phyloP scores from a whole-genome alignment of 1,284 basidiomycete species.

The Irpex sp. region DNA sequence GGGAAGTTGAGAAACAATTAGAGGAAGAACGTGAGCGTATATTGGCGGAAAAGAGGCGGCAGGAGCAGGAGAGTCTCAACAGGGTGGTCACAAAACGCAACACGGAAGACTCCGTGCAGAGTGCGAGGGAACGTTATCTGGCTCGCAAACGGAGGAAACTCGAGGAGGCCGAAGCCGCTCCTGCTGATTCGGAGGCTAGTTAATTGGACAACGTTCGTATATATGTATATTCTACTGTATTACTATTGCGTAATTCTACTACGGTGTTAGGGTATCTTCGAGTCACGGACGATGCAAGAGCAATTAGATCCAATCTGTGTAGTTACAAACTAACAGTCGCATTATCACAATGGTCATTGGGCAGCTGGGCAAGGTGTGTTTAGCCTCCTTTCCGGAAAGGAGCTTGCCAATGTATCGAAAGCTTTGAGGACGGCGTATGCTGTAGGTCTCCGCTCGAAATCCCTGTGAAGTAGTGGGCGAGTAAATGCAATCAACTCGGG shows the following conservation, averaged over 20 bases:
- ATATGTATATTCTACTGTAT: constrained; percentile 7
- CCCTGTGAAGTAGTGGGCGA: constrained; percentile 50
- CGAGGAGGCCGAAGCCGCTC: constrained; percentile 34
- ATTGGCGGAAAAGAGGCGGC: constrained; percentile 51
- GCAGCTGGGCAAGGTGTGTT: constrained; percentile 12
- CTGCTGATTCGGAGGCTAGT: constrained; percentile 5
- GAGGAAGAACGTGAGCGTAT: constrained; percentile 64
- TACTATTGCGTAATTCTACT: constrained; percentile 2
- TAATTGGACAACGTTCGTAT: neutral
- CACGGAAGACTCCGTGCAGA: constrained; percentile 64
- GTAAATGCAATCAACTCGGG: constrained; percentile 54
- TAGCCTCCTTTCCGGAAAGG: constrained; percentile 32
- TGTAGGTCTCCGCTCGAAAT: constrained; percentile 49
- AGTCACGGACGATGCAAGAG: neutral
- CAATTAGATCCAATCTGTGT: no score
- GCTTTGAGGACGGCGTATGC: constrained; percentile 41
- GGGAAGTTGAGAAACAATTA: constrained; percentile 73
- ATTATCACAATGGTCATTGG: neutral
- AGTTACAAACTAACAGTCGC: neutral
- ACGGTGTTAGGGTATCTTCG: neutral
- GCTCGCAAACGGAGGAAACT: constrained; percentile 77
- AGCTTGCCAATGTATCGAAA: constrained; percentile 43
- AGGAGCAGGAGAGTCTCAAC: constrained; percentile 55
- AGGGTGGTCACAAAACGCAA: constrained; percentile 65
- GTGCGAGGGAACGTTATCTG: constrained; percentile 73